phyloP scores from a whole-genome alignment of 2,329 filamentous ascomycete species.

The Pyrenochaeta sp. region DNA sequence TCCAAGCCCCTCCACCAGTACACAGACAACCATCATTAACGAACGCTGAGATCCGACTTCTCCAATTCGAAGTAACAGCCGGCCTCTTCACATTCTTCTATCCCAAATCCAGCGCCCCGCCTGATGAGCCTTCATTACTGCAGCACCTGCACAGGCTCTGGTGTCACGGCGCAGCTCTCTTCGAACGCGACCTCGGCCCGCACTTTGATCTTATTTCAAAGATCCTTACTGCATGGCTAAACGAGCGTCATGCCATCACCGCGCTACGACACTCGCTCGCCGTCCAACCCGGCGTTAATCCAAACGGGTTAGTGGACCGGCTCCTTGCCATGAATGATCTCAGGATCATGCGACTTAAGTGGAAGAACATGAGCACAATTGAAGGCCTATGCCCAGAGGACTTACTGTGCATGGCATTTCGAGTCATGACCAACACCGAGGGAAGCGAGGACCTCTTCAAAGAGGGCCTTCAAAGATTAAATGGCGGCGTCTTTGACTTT shows the following conservation, averaged over 20 bases:
- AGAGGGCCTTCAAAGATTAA: conserved; percentile 39
- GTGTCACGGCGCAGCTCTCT: conserved; percentile 34
- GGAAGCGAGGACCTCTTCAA: conserved; percentile 46
- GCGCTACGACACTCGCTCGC: conserved; percentile 34
- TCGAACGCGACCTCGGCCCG: conserved; percentile 33
- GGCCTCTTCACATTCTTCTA: conserved; percentile 42
- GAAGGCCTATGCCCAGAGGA: conserved; percentile 45
- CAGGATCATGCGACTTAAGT: conserved; percentile 43
- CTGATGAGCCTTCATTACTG: conserved; percentile 36
- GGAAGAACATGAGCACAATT: conserved; percentile 47
- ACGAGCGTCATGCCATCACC: conserved; percentile 40
- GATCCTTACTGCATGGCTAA: conserved; percentile 42
- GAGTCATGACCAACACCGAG: conserved; percentile 44
- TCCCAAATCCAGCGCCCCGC: conserved; percentile 28
- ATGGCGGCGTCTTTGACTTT: conserved; percentile 42
- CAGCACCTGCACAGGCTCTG: conserved; percentile 39
- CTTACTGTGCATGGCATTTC: conserved; percentile 42
- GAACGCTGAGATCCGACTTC: conserved; percentile 29
- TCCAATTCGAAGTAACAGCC: conserved; percentile 46
- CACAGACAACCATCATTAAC: not conserved
- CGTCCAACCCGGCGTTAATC: conserved; percentile 30
- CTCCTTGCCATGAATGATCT: conserved; percentile 47
- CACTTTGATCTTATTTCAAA: conserved; percentile 39
- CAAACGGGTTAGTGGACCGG: conserved; percentile 39
- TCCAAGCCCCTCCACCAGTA: conserved; percentile 4